Evolutionary conservation across 768 basidiomycete genomes (phyloP).

Genomic region (Mycena vitilis): DNA sequence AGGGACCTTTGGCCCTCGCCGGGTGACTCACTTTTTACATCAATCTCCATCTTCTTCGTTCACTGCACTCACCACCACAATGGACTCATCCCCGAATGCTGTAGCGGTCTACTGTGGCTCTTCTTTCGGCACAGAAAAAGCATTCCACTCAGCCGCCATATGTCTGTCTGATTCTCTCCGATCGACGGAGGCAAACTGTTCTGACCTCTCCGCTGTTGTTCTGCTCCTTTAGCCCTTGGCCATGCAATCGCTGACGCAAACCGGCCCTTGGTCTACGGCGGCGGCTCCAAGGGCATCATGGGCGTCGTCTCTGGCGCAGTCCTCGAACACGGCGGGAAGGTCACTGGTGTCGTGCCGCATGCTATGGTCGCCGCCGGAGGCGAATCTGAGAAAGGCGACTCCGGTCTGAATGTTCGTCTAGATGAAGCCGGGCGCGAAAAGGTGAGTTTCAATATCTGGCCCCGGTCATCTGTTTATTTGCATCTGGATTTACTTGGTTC

Average conservation of each 20-base stretch:
- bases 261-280: slow-evolving; percentile 86
- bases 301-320: slow-evolving; percentile 79
- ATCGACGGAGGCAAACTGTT: background rate
- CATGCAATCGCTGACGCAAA: slow-evolving; percentile 70
- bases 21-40: slow-evolving; percentile 12
- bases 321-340: slow-evolving; percentile 73
- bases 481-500: background rate
- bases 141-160: slow-evolving; percentile 73
- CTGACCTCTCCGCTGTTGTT: too few species aligned
- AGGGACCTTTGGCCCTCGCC: too few species aligned
- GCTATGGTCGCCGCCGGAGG: slow-evolving; percentile 79
- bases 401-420: slow-evolving; percentile 34
- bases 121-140: slow-evolving; percentile 69
- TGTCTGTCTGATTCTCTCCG: slow-evolving; percentile 59
- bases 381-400: slow-evolving; percentile 61
- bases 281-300: slow-evolving; percentile 88
- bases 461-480: background rate
- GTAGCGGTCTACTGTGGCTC: slow-evolving; percentile 92
- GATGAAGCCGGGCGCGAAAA: slow-evolving; percentile 43
- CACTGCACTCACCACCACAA: background rate
- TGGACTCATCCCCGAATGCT: slow-evolving; percentile 42
- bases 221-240: slow-evolving; percentile 69
- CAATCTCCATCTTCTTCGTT: background rate
- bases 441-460: slow-evolving; percentile 13
- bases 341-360: slow-evolving; percentile 82